Evolutionary conservation across 495 filamentous ascomycete genomes (phyloP).

Genomic region (Penicillium subrubescens): DNA sequence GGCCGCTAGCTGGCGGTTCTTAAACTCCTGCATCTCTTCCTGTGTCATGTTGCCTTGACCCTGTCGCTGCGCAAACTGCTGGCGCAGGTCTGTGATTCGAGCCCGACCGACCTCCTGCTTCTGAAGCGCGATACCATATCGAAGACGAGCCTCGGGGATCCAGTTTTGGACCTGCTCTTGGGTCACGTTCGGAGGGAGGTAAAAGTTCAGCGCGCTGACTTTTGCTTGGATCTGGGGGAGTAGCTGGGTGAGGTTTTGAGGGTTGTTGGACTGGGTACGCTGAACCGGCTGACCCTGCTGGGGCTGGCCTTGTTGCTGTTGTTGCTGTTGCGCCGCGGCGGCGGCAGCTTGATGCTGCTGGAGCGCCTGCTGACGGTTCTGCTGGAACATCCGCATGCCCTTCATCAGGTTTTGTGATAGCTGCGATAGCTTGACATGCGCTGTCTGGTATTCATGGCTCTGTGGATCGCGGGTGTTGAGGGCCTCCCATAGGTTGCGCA

Average conservation of each 20-base stretch:
- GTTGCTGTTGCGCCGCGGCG: constrained; percentile 15
- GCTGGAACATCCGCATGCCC: constrained; percentile 54
- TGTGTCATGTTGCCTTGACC: constrained; percentile 38
- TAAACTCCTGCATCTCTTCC: constrained; percentile 48
- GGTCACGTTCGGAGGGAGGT: constrained; percentile 50
- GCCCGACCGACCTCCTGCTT: constrained; percentile 53
- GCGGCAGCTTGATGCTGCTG: constrained; percentile 30
- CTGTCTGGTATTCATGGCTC: constrained; percentile 58
- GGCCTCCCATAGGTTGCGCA: constrained; percentile 60
- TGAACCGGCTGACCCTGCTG: constrained; percentile 40
- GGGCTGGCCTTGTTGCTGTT: constrained; percentile 21
- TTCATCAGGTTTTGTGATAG: constrained; percentile 64
- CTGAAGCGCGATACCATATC: constrained; percentile 55
- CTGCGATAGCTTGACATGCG: constrained; percentile 64
- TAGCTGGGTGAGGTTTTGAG: constrained; percentile 43
- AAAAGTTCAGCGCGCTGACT: constrained; percentile 48
- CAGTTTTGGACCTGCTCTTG: constrained; percentile 50
- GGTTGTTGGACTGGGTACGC: constrained; percentile 43
- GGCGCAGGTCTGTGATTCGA: constrained; percentile 40
- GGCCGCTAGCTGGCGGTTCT: constrained; percentile 44
- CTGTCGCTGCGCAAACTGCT: constrained; percentile 42
- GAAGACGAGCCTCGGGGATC: constrained; percentile 53
- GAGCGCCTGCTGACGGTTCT: constrained; percentile 44
- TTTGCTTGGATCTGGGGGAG: constrained; percentile 48
- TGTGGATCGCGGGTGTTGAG: constrained; percentile 61